Evolutionary conservation across 1,139 yeast genomes (phyloP).

Genomic region (Yamadazyma diddensiae): DNA sequence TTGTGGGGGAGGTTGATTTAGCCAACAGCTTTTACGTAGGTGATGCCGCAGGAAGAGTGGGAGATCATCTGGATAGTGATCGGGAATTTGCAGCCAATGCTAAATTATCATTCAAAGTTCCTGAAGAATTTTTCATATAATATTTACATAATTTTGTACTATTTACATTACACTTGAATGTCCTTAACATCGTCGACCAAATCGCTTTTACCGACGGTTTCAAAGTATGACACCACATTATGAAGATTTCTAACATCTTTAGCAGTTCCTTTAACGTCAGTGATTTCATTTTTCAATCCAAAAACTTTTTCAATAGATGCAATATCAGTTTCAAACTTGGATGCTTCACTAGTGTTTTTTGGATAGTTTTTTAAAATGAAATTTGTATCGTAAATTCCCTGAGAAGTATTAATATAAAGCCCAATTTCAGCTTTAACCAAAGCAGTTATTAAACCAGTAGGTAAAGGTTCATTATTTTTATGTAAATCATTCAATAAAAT

Average conservation of each 20-base stretch:
- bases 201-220: constrained; percentile 51
- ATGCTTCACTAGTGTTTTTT: constrained; percentile 57
- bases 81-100: constrained; percentile 58
- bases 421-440: constrained; percentile 48
- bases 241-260: constrained; percentile 29
- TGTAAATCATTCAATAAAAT: constrained; percentile 41
- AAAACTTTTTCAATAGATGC: constrained; percentile 43
- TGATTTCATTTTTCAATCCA: constrained; percentile 30
- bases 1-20: constrained; percentile 37
- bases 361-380: constrained; percentile 56
- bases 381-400: constrained; percentile 42
- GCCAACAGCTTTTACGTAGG: constrained; percentile 73
- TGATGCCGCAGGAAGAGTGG: constrained; percentile 87
- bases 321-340: constrained; percentile 57
- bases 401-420: constrained; percentile 36
- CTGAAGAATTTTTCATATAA: constrained; percentile 56
- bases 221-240: constrained; percentile 55
- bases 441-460: constrained; percentile 59
- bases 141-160: constrained; percentile 2
- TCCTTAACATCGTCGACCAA: constrained; percentile 19
- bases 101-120: constrained; percentile 56
- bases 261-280: constrained; percentile 22
- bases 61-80: constrained; percentile 81
- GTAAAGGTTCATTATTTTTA: constrained; percentile 36
- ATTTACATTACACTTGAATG: background rate